Evolutionary conservation across 2,329 filamentous ascomycete genomes (phyloP), one percentile per base, ranked within the genome.

Genomic region (Pestalotiopsis sp.): DNA sequence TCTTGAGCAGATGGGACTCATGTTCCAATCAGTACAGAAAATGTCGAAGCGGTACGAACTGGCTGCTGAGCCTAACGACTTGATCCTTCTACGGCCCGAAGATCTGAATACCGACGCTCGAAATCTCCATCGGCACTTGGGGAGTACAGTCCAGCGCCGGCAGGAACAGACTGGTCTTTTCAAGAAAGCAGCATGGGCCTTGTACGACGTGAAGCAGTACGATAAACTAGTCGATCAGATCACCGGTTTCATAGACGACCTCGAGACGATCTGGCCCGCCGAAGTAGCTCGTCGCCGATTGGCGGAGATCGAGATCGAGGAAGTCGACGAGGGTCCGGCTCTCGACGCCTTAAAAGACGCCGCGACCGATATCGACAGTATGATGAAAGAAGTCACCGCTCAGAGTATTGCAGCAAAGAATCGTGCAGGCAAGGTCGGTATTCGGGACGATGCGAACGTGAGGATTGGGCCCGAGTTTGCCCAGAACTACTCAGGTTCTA

Each of bases 21-120:
- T 78, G 12, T 76, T 77, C n/a, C n/a, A 72, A 57, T 69, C 61
- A 2, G 59, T 72, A 0, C 64, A 72, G 39, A 74, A 72, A 27
- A 61, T 71, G 63, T 75, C 75, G n/a, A 72, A 72, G 59, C 72
- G 73, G 41, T 77, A 77, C 66, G 67, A 71, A 52, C 62, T 66
- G 1, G 9, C 52, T 36, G 67, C 68, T 14, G 59, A 58, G 17
- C 59, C 52, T 11, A 63, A 71, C 2, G 70, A 73, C 62, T 36
- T 74, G 2, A 3, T 20, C 1, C 56, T 20, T 23, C n/a, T 58
- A 6, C 2, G 20, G 25, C 6, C 12, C 17, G 4, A 58, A 2
- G 25, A 58, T 23, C 7, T 58, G 20, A n/a, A 25, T 0, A 14
- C 56, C 7, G 2, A 12, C 20, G n/a, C 2, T 23, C 56, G 4